Evolutionary conservation across 2,329 filamentous ascomycete species (phyloP), one percentile per base, ranked within the genome.

Genomic region (Proliferodiscus dingleyae): DNA sequence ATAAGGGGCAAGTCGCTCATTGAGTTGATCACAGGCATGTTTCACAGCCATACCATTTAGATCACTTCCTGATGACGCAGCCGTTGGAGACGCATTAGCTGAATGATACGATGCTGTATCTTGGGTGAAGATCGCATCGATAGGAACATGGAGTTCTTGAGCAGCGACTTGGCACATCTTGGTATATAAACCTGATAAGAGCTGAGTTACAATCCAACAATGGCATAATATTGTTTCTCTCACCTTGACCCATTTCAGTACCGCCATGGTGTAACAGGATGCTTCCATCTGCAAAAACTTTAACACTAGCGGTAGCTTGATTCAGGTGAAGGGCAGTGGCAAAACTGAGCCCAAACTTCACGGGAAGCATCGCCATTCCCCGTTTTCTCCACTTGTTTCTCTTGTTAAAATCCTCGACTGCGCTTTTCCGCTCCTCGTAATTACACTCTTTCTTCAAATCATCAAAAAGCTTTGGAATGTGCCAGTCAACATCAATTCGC

Each of bases 261-360:
- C 93, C 93, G 43, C 93, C 93, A 59, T 98, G 93, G 1, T 93
- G 93, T 6, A 98, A 85, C 2, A 98, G 77, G 10, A 97, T 76
- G 2, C 86, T 93, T 0, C 93, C 93, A 57, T 98, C 93, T 62
- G 96, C 91, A 65, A 97, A 97, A 53, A 97, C 90, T 67, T 98
- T 93, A 1, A 98, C 91, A 33, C 97, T 72, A 1, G 93, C 90
- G 43, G 91, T 91, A 3, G 93, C 93, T 65, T 98, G 93, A 67
- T 98, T 98, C 58, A 97, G 76, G 72, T 94, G 97, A 4, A 96
- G 75, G 0, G 93, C 93, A 0, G 91, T 97, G 68, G 24, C 24
- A 26, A 95, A 98, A 1, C 89, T 95, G 61, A 98, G 97, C 59
- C 93, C 93, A 59, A 97, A 98, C 62, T 98, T 98, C 24, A 93